Evolutionary conservation across 345 rosid species (phyloP).

Genomic region (Eucalyptus coolabah): DNA sequence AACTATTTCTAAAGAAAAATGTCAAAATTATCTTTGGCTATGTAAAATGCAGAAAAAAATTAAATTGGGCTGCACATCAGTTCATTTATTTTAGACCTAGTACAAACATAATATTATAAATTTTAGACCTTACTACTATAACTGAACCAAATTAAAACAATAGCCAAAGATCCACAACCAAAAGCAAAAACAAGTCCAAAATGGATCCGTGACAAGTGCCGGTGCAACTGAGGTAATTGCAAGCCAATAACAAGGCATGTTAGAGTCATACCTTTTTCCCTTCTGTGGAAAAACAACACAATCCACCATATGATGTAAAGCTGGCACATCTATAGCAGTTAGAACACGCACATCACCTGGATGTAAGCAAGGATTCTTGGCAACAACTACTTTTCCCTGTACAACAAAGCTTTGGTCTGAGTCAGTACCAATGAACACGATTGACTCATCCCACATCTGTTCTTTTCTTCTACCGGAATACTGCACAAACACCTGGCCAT

Average conservation of each 20-base stretch:
- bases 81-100: not conserved
- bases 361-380: conserved; percentile 66
- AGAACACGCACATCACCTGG: conserved; percentile 67
- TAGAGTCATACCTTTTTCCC: conserved; percentile 32
- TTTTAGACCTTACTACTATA: not conserved
- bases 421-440: not conserved
- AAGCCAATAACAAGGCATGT: not conserved
- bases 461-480: conserved; percentile 4
- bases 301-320: conserved; percentile 52
- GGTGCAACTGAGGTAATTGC: not conserved
- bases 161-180: not conserved
- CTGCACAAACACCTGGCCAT: conserved; percentile 76
- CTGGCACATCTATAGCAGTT: conserved; percentile 31
- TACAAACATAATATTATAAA: not conserved
- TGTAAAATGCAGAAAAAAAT: not conserved
- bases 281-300: conserved; percentile 68
- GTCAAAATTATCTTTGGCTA: not conserved
- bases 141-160: not conserved
- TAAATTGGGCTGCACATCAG: not conserved
- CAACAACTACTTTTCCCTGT: conserved; percentile 32
- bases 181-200: not conserved
- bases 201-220: not conserved
- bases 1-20: not conserved
- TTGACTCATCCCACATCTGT: not conserved
- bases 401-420: not conserved